A percentile compares a stretch with the other conserved stretches of the same genome.
Conservation (phyloP, 208 protist genomes). For the Leishmania lainsoni region DNA sequence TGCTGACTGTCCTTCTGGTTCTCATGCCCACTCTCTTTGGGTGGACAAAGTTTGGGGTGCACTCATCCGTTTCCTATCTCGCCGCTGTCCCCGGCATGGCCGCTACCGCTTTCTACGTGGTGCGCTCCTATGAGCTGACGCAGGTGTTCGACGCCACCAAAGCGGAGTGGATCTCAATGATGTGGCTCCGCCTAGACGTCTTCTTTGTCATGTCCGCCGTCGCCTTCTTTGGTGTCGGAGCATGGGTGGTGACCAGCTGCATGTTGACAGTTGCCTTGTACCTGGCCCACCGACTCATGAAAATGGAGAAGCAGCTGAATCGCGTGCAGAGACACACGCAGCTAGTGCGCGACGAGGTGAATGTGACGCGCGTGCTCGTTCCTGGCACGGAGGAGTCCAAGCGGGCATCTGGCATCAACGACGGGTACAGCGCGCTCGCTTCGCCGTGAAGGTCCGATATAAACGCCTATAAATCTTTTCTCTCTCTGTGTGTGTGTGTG, state of each 20-base stretch:
- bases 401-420: too few species aligned
- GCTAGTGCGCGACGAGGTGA: conserved; percentile 72
- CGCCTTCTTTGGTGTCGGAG: conserved; percentile 57
- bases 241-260: conserved; percentile 58
- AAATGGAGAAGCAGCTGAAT: conserved; percentile 71
- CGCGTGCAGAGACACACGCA: conserved; percentile 58
- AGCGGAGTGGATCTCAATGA: conserved; percentile 76
- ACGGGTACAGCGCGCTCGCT: conserved; percentile 40
- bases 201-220: conserved; percentile 70
- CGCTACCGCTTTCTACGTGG: conserved; percentile 45
- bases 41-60: conserved; percentile 56
- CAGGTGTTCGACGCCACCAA: conserved; percentile 54
- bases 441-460: not conserved
- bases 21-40: conserved; percentile 42
- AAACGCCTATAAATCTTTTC: too few species aligned
- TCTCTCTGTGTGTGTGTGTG: conserved; percentile 1
- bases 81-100: conserved; percentile 52
- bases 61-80: conserved; percentile 45
- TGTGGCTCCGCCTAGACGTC: conserved; percentile 86
- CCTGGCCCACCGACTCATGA: conserved; percentile 73
- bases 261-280: conserved; percentile 57
- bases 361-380: conserved; percentile 50
- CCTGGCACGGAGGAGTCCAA: conserved; percentile 54
- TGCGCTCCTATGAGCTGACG: conserved; percentile 39
- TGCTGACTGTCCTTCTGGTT: conserved; percentile 43